Conservation (phyloP, 2,329 filamentous ascomycete species). For the Westerdykella ornata region DNA sequence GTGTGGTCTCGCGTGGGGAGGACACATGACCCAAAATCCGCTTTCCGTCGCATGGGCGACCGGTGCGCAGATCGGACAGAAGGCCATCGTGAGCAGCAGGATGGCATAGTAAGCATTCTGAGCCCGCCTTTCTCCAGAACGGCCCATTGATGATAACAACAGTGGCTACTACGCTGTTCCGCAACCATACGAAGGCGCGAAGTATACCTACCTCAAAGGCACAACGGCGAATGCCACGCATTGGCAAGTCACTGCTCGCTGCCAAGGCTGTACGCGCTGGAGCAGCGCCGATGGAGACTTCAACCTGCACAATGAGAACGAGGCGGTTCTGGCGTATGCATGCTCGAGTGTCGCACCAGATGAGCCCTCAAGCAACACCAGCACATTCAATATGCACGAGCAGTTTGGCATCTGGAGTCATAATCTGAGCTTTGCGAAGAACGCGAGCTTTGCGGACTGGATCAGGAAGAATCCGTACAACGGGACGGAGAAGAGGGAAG, state of each 20-base stretch:
- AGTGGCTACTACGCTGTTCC: constrained; percentile 91
- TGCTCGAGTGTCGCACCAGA: constrained; percentile 10
- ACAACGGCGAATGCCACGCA: constrained; percentile 8
- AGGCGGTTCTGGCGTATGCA: constrained; percentile 10
- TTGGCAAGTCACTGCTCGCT: constrained; percentile 13
- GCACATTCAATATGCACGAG: constrained; percentile 12
- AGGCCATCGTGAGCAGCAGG: constrained; percentile 10
- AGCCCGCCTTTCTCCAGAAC: background rate
- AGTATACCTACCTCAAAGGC: constrained; percentile 11
- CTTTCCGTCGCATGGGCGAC: constrained; percentile 13
- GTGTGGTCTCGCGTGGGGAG: constrained; percentile 18
- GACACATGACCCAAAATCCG: constrained; percentile 16
- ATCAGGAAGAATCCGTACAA: background rate
- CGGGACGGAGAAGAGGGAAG: background rate
- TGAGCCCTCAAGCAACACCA: constrained; percentile 8
- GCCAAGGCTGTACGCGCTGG: constrained; percentile 15
- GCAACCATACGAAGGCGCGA: constrained; percentile 45
- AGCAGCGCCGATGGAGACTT: constrained; percentile 9
- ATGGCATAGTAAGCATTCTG: constrained; percentile 12
- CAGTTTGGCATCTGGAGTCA: constrained; percentile 14
- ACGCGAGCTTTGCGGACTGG: constrained; percentile 9
- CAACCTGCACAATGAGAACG: constrained; percentile 4
- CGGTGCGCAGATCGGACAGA: constrained; percentile 5
- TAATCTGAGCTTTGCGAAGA: constrained; percentile 10
- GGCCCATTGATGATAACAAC: constrained; percentile 50